phyloP scores from a whole-genome alignment of 1,284 basidiomycete genomes.

The Leccinum huronense region DNA sequence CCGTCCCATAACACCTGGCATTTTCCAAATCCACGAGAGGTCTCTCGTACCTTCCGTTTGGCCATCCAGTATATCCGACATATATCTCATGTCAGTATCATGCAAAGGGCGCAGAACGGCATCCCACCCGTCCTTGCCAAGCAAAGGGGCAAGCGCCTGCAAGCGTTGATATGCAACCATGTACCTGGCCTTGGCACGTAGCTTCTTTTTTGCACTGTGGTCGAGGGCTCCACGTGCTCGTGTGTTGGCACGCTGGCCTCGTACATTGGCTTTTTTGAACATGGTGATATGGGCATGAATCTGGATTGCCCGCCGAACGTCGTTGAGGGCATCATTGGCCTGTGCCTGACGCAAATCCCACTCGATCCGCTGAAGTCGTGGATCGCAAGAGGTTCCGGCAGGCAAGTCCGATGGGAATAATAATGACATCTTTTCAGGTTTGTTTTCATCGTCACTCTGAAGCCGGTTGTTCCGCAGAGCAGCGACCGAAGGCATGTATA shows the following conservation, averaged over 20 bases:
- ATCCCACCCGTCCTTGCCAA: not conserved
- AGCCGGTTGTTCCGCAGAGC: not conserved
- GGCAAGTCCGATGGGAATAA: not conserved
- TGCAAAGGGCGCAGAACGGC: not conserved
- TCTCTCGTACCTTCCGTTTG: constrained; percentile 3
- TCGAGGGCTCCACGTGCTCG: not conserved
- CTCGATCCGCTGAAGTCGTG: not conserved
- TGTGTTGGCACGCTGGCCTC: not conserved
- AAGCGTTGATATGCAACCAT: not conserved
- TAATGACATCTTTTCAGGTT: not conserved
- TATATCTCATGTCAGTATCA: constrained; percentile 4
- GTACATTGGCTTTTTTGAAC: constrained; percentile 1
- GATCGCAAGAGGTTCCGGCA: not conserved
- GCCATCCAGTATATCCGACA: constrained; percentile 4
- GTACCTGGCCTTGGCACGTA: not conserved
- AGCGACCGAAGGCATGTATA: constrained; percentile 10
- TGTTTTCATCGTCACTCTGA: no score
- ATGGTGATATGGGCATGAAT: not conserved
- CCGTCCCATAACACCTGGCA: not conserved
- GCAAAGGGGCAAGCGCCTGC: not conserved
- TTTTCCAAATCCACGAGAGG: constrained; percentile 8
- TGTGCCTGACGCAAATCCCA: constrained; percentile 3
- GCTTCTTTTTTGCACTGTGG: not conserved
- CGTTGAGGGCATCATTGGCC: constrained; percentile 1
- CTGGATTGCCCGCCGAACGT: not conserved